These are phyloP conservation scores for Lipomyces yamadae DNA, from an alignment of 805 yeast species.

Conservation along the genomic window DNA sequence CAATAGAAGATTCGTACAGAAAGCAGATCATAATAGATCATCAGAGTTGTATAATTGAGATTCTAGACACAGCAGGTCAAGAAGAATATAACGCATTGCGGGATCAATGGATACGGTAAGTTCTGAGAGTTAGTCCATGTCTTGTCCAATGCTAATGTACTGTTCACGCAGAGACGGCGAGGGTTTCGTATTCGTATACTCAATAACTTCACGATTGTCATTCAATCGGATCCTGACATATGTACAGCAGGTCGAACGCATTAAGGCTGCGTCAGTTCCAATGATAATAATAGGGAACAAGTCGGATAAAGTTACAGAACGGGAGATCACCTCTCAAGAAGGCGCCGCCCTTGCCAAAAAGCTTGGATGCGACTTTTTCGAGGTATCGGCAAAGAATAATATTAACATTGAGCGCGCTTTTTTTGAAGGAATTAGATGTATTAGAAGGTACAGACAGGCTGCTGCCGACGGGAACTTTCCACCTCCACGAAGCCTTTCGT, in stretches of 20 bases:
- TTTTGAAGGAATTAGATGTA: constrained; percentile 58
- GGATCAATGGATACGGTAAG: constrained; percentile 53
- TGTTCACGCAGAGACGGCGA: constrained; percentile 67
- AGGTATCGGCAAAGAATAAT: constrained; percentile 88
- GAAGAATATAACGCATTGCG: constrained; percentile 97
- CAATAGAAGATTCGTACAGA: constrained; percentile 93
- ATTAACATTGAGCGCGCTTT: constrained; percentile 91
- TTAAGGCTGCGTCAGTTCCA: constrained; percentile 82
- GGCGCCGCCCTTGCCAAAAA: constrained; percentile 76
- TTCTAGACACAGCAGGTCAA: constrained; percentile 89
- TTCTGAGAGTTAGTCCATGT: neutral
- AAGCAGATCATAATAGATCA: constrained; percentile 89
- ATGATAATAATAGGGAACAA: constrained; percentile 92
- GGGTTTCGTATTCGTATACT: constrained; percentile 86
- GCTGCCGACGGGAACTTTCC: neutral
- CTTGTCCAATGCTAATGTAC: neutral
- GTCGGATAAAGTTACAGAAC: constrained; percentile 76
- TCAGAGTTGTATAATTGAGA: constrained; percentile 81
- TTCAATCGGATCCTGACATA: constrained; percentile 76
- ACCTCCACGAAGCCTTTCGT: neutral
- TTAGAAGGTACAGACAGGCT: constrained; percentile 5
- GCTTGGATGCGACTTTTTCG: constrained; percentile 90
- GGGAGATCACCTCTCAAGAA: constrained; percentile 54
- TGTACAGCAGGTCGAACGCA: constrained; percentile 80
- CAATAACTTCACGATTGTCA: constrained; percentile 77